phyloP scores from a whole-genome alignment of 768 basidiomycete species.

The Russula sp. region DNA sequence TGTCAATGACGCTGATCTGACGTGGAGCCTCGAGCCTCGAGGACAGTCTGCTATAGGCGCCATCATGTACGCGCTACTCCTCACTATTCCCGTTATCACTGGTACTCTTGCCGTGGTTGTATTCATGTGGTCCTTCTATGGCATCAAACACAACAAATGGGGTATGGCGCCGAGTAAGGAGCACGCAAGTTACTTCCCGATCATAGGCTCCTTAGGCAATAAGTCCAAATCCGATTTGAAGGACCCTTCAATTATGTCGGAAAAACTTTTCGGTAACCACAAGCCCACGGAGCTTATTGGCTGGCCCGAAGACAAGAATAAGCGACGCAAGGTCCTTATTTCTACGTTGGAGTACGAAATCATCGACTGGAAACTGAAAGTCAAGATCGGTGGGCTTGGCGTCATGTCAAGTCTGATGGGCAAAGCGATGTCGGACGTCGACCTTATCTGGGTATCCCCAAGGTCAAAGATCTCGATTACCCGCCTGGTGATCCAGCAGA shows the following conservation, averaged over 20 bases:
- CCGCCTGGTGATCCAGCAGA: conserved; percentile 88
- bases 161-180: conserved; percentile 75
- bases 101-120: conserved; percentile 75
- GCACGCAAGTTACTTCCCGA: conserved; percentile 82
- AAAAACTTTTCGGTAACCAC: conserved; percentile 62
- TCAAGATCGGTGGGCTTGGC: conserved; percentile 96
- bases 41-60: conserved; percentile 79
- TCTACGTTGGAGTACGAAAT: conserved; percentile 94
- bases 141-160: conserved; percentile 91
- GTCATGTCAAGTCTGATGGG: conserved; percentile 99
- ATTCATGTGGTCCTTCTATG: conserved; percentile 97
- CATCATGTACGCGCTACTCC: conserved; percentile 82
- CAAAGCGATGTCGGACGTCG: conserved; percentile 96
- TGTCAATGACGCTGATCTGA: conserved; percentile 72
- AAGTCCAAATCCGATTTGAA: conserved; percentile 72
- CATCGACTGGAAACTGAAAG: conserved; percentile 96
- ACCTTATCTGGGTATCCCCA: conserved; percentile 93
- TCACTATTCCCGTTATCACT: conserved; percentile 80
- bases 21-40: conserved; percentile 78
- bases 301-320: conserved; percentile 94
- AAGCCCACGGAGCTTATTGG: conserved; percentile 75
- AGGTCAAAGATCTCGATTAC: conserved; percentile 93
- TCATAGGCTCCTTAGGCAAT: conserved; percentile 61
- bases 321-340: conserved; percentile 88
- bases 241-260: conserved; percentile 57